These are phyloP conservation scores for Pycnococcus provasolii DNA, from an alignment of 139 green algal species.

Conservation along the genomic window DNA sequence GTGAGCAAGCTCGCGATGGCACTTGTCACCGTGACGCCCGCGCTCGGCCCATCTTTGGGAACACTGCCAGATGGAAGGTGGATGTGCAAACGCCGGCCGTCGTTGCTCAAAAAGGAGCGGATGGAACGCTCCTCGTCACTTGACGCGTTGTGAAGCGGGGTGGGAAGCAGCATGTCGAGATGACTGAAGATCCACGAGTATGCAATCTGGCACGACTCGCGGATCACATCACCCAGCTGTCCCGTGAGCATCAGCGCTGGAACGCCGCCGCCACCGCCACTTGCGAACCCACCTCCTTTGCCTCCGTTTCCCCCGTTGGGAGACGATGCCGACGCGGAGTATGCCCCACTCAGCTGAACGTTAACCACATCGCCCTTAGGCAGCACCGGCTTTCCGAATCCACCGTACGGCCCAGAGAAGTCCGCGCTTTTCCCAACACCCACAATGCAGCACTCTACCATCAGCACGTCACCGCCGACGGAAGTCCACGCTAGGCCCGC, in stretches of 20 bases:
- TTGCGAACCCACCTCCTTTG: constrained; percentile 6
- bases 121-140: not conserved
- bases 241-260: constrained; percentile 55
- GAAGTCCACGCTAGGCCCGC: constrained; percentile 68
- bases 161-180: constrained; percentile 14
- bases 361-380: too few relatives aligned
- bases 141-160: constrained; percentile 6
- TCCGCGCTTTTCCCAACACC: not conserved
- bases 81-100: constrained; percentile 48
- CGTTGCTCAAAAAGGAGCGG: constrained; percentile 15
- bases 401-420: too few relatives aligned
- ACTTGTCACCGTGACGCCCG: constrained; percentile 58
- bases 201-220: constrained; percentile 58
- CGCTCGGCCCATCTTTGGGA: constrained; percentile 51
- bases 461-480: constrained; percentile 54
- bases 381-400: too few relatives aligned
- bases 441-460: constrained; percentile 52
- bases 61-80: constrained; percentile 60
- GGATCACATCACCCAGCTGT: constrained; percentile 64
- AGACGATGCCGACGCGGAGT: too few relatives aligned
- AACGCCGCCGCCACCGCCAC: constrained; percentile 15
- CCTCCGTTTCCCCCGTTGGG: constrained; percentile 17
- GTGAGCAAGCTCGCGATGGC: constrained; percentile 52
- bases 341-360: too few relatives aligned
- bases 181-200: constrained; percentile 55